phyloP scores from a whole-genome alignment of 2,329 filamentous ascomycete species.

The Dothiorella sarmentorum region DNA sequence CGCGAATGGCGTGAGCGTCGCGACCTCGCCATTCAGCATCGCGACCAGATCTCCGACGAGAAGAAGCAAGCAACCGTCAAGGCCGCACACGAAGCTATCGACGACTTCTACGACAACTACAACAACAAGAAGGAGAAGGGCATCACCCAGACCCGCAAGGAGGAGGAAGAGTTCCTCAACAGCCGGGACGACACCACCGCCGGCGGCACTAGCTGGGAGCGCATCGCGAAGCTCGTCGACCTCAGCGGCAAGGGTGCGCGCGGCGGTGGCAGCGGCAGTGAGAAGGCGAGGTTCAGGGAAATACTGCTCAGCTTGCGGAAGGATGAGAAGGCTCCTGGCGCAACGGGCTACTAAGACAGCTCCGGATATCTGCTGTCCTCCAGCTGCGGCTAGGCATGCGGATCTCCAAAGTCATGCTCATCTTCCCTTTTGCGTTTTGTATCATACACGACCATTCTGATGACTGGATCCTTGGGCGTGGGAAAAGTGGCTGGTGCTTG shows the following conservation, averaged over 20 bases:
- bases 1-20: constrained; percentile 88
- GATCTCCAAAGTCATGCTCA: neutral
- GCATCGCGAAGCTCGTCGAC: constrained; percentile 96
- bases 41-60: constrained; percentile 75
- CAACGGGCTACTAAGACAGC: constrained; percentile 43
- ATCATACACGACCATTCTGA: constrained; percentile 17
- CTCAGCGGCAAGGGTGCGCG: constrained; percentile 87
- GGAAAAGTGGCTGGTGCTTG: constrained; percentile 8
- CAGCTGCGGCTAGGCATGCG: constrained; percentile 1
- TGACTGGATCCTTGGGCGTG: constrained; percentile 11
- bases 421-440: constrained; percentile 13
- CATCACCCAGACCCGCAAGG: constrained; percentile 80
- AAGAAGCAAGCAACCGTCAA: constrained; percentile 83
- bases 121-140: constrained; percentile 97
- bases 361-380: neutral
- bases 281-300: constrained; percentile 95
- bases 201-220: constrained; percentile 96
- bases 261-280: constrained; percentile 82
- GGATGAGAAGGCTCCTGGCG: constrained; percentile 78
- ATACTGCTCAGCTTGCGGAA: constrained; percentile 82
- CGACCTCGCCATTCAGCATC: constrained; percentile 76
- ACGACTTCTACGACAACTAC: constrained; percentile 99
- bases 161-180: constrained; percentile 88
- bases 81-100: constrained; percentile 89
- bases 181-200: constrained; percentile 89